A percentile compares a stretch with the other conserved stretches of the same genome.
Conservation (phyloP, 345 rosid genomes). For the Ceriops zippeliana region DNA sequence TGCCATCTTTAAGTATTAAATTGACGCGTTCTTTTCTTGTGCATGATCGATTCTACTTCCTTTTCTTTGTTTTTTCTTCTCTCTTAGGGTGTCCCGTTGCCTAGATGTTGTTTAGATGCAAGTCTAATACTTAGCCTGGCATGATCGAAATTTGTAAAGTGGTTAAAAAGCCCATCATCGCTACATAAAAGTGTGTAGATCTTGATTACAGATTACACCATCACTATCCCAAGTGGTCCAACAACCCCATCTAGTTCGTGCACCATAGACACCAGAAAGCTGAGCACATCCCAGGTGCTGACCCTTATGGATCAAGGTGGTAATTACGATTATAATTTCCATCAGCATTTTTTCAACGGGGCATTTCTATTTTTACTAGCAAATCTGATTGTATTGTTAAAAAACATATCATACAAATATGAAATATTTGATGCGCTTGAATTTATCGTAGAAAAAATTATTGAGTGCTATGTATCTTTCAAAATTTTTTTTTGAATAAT, state of each 20-base stretch:
- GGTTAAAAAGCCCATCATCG: background rate
- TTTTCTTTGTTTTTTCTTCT: background rate
- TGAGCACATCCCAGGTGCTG: too few relatives aligned
- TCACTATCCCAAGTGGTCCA: background rate
- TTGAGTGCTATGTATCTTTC: too few relatives aligned
- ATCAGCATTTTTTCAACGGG: too few relatives aligned
- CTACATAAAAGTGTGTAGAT: background rate
- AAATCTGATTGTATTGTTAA: too few relatives aligned
- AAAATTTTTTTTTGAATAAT: too few relatives aligned
- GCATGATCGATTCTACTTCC: slow-evolving; percentile 25
- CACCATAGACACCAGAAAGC: too few relatives aligned
- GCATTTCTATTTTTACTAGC: too few relatives aligned
- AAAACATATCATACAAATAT: too few relatives aligned
- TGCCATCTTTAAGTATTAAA: slow-evolving; percentile 31
- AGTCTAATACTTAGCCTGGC: background rate
- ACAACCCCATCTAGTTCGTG: background rate
- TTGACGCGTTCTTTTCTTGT: slow-evolving; percentile 21
- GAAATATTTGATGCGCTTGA: too few relatives aligned
- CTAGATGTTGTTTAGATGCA: background rate
- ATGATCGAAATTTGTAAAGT: background rate
- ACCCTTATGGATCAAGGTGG: too few relatives aligned
- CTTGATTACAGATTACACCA: background rate
- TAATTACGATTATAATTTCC: too few relatives aligned
- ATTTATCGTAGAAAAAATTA: too few relatives aligned
- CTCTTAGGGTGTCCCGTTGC: background rate